Evolutionary conservation across 2,329 filamentous ascomycete genomes (phyloP).

Genomic region (Chaetomiaceae sp.): DNA sequence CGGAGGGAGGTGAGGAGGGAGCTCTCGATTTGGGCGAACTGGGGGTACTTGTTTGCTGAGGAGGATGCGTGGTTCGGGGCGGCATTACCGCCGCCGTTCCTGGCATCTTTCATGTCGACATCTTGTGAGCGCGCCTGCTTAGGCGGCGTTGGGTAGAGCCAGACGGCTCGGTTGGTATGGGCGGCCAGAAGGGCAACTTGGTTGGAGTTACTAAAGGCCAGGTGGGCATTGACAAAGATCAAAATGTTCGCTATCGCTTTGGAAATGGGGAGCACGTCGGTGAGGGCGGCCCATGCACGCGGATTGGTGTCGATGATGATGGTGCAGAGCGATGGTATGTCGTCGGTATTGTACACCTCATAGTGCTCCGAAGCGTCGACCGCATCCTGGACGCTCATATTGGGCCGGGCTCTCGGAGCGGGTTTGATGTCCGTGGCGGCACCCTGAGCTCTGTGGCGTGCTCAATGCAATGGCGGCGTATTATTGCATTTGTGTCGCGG

Average conservation of each 20-base stretch:
- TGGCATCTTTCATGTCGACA: slow-evolving; percentile 50
- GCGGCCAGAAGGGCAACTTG: slow-evolving; percentile 88
- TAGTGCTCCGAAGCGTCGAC: slow-evolving; percentile 59
- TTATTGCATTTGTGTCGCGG: too few relatives aligned
- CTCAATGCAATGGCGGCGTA: too few relatives aligned
- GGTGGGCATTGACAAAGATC: slow-evolving; percentile 94
- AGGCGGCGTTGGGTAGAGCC: slow-evolving; percentile 70
- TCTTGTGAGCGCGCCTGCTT: slow-evolving; percentile 38
- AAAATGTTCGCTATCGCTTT: slow-evolving; percentile 83
- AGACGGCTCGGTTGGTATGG: slow-evolving; percentile 79
- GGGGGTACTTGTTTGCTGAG: slow-evolving; percentile 84
- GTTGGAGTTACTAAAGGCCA: slow-evolving; percentile 90
- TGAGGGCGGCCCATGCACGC: slow-evolving; percentile 77
- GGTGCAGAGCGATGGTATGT: slow-evolving; percentile 76
- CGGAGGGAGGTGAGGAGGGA: slow-evolving; percentile 71
- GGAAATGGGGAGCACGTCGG: slow-evolving; percentile 70
- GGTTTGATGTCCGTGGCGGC: too few relatives aligned
- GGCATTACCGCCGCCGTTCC: slow-evolving; percentile 20
- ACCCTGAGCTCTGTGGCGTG: too few relatives aligned
- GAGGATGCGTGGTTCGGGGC: slow-evolving; percentile 28
- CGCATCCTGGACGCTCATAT: slow-evolving; percentile 43
- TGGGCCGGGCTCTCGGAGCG: slow-evolving; percentile 18
- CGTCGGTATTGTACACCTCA: slow-evolving; percentile 49
- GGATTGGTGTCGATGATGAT: slow-evolving; percentile 96
- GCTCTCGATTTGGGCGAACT: slow-evolving; percentile 82